A percentile compares a stretch with the other conserved stretches of the same genome.
These are phyloP conservation scores for Erysimum cheiranthoides DNA, from an alignment of 345 rosid species.

Conservation along the genomic window DNA sequence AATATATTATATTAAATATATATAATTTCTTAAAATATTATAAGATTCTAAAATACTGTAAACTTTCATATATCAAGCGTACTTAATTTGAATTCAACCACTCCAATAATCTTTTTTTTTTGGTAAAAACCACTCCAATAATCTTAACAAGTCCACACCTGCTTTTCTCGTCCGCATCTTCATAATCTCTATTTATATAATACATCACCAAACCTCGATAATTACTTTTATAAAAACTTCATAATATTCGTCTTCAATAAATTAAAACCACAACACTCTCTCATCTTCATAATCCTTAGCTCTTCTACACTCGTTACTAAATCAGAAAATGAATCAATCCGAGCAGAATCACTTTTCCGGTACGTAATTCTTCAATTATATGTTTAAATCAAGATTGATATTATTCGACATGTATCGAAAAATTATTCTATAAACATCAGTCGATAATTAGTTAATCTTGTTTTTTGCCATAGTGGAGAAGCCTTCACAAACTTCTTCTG, in stretches of 20 bases:
- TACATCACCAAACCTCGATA: background rate
- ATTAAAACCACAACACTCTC: conserved; percentile 15
- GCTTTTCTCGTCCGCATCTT: conserved; percentile 37
- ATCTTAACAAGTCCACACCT: conserved; percentile 24
- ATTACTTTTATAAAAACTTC: background rate
- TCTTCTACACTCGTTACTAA: background rate
- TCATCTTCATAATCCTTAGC: conserved; percentile 19
- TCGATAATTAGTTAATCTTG: background rate
- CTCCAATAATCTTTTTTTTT: too few relatives aligned
- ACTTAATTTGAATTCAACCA: conserved; percentile 35
- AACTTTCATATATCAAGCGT: background rate
- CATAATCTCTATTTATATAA: conserved; percentile 5
- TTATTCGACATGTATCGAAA: background rate
- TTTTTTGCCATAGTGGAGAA: conserved; percentile 38
- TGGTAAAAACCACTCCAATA: too few relatives aligned
- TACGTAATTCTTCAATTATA: too few relatives aligned
- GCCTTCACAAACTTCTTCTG: conserved; percentile 40
- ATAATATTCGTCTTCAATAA: conserved; percentile 32
- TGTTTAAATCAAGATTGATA: background rate
- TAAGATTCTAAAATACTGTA: background rate
- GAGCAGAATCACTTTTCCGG: conserved; percentile 43
- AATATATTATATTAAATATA: background rate
- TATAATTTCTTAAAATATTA: background rate
- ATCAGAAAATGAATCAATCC: conserved; percentile 47
- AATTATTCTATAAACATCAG: background rate